Base-by-base conservation (phyloP, 306 rosid species). In the Trifolium pratense region DNA sequence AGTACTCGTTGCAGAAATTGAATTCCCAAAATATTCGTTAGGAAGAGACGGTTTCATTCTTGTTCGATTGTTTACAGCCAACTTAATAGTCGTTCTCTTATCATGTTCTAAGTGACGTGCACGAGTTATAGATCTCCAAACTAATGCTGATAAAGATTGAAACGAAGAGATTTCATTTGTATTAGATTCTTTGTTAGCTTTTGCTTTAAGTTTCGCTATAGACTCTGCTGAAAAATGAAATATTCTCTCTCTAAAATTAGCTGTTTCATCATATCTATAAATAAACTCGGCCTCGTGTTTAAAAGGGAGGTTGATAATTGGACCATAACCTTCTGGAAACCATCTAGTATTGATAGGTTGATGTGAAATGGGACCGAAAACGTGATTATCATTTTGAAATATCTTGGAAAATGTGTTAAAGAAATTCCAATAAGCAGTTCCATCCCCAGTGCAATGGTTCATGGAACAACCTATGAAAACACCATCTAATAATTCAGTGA, bases 381-480 rank as follows among this genome's bases (percentile, higher is more conserved):
- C 1, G 17, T 6, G 16, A 6, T 0, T 6, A 20, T 23, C 32
- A 7, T 21, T 68, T 77, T 55, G 76, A 42, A 92, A 88, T 11
- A 92, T 84, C 37, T 90, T 78, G 9, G 96, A 88, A 86, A 82
- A 83, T 1, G 73, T 7, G 7, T 85, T 92, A 18, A 84, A 83
- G 87, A 90, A 88, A 49, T 72, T 72, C 98, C 91, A 92, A 66
- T 65, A 88, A 7, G 86, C 63, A 13, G 87, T 86, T 8, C 92
- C 94, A 56, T 92, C 90, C 3, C 5, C 89, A 2, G 88, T 3
- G 11, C 0, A 0, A 14, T 90, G 96, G 59, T 84, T 87, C 71
- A 87, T 61, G 52, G 95, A 90, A 55, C 88, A 85, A 1, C 91
- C 98, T 1, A 92, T 77, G 86, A 88, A 88, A 53, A 90, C 73